Evolutionary conservation across 2,329 filamentous ascomycete genomes (phyloP).

Genomic region (Ophiostoma pallidulum): DNA sequence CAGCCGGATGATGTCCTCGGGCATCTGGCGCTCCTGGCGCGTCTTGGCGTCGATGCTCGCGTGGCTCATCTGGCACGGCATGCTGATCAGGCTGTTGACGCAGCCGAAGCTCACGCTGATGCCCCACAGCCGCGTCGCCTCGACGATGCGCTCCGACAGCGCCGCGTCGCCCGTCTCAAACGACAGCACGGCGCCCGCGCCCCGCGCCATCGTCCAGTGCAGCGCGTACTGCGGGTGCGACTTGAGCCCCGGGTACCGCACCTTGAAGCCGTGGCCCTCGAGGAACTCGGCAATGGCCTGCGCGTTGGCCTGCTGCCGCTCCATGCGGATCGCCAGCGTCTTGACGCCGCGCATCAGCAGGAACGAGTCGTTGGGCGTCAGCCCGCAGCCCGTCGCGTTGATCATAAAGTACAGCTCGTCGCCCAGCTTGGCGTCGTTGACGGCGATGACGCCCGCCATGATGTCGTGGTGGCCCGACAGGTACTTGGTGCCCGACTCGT

Average conservation of each 20-base stretch:
- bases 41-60: slow-evolving; percentile 97
- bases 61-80: slow-evolving; percentile 99
- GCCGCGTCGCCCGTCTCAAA: slow-evolving; percentile 88
- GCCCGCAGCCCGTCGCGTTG: slow-evolving; percentile 88
- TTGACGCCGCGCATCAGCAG: slow-evolving; percentile 92
- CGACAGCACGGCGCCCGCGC: slow-evolving; percentile 85
- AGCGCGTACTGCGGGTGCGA: slow-evolving; percentile 95
- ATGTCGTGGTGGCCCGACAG: slow-evolving; percentile 96
- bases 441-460: slow-evolving; percentile 94
- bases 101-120: slow-evolving; percentile 98
- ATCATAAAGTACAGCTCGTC: slow-evolving; percentile 95
- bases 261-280: slow-evolving; percentile 82
- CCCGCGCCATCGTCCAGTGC: slow-evolving; percentile 90
- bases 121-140: slow-evolving; percentile 82
- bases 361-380: slow-evolving; percentile 93
- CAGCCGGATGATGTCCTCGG: slow-evolving; percentile 89
- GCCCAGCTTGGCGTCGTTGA: slow-evolving; percentile 71
- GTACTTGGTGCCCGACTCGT: slow-evolving; percentile 97
- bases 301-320: slow-evolving; percentile 92
- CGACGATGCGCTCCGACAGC: slow-evolving; percentile 85
- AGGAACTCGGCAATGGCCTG: slow-evolving; percentile 87
- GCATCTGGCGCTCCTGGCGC: slow-evolving; percentile 77
- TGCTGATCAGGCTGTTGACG: slow-evolving; percentile 96
- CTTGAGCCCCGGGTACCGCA: slow-evolving; percentile 87
- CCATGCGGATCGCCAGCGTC: slow-evolving; percentile 95